Percentiles rank a stretch among this genome's conserved stretches.
Evolutionary conservation across 2,329 filamentous ascomycete genomes (phyloP).

Genomic region (Ceratocystis ficicola): DNA sequence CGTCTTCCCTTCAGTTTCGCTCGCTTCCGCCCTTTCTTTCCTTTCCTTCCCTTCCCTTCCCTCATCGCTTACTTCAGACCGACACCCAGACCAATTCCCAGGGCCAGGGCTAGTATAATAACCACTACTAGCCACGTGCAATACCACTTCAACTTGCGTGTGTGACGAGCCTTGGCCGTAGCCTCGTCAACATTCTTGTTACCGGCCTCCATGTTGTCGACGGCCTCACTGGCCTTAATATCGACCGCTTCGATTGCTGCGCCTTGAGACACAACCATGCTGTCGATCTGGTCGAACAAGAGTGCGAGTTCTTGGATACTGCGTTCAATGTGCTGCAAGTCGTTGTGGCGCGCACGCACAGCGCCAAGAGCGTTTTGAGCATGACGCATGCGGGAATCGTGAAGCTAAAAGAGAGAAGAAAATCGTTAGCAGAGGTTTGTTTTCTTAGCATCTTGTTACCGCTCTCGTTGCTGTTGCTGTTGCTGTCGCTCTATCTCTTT

Average conservation of each 20-base stretch:
- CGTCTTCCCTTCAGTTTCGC: not conserved
- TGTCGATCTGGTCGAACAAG: constrained; percentile 63
- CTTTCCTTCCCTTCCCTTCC: not conserved
- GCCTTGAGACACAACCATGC: constrained; percentile 62
- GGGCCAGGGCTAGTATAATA: constrained; percentile 43
- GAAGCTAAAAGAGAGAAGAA: constrained; percentile 15
- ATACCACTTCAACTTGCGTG: constrained; percentile 73
- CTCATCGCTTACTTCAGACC: constrained; percentile 26
- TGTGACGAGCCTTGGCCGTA: constrained; percentile 52
- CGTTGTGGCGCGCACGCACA: constrained; percentile 70
- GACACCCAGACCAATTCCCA: constrained; percentile 45
- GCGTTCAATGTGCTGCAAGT: constrained; percentile 68
- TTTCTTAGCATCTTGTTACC: not conserved
- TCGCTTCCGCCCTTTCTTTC: not conserved
- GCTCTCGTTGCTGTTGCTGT: too few relatives aligned
- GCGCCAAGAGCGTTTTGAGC: constrained; percentile 49
- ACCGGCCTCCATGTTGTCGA: constrained; percentile 53
- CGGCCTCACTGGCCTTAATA: constrained; percentile 52
- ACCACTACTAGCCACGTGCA: constrained; percentile 45
- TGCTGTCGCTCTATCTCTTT: not conserved
- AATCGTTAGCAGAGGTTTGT: not conserved
- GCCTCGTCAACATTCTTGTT: constrained; percentile 47
- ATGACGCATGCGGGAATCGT: constrained; percentile 16
- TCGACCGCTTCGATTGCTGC: constrained; percentile 49
- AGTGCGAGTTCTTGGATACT: constrained; percentile 57